Conservation (phyloP, 2,329 filamentous ascomycete species). For the Monilinia fructigena region DNA sequence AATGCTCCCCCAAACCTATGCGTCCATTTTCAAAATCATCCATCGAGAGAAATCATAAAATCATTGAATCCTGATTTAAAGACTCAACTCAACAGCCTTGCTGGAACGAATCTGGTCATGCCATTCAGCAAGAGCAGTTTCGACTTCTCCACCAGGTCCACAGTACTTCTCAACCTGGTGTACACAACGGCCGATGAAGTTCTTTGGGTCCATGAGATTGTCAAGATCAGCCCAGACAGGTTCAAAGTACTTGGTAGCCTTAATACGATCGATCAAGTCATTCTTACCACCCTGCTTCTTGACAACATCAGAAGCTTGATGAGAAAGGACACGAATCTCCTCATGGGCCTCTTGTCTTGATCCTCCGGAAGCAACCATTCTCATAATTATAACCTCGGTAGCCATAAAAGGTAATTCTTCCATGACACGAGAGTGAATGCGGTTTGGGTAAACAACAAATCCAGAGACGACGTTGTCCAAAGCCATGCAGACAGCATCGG, state of each 20-base stretch:
- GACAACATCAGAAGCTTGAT: conserved; percentile 71
- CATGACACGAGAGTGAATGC: conserved; percentile 65
- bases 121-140: conserved; percentile 49
- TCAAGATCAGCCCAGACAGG: conserved; percentile 70
- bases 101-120: conserved; percentile 38
- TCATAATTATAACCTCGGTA: conserved; percentile 75
- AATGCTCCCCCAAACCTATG: conserved; percentile 9
- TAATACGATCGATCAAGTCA: conserved; percentile 78
- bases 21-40: not conserved
- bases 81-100: conserved; percentile 32
- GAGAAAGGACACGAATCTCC: conserved; percentile 77
- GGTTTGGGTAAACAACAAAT: conserved; percentile 72
- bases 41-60: not conserved
- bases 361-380: conserved; percentile 65
- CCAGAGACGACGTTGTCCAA: conserved; percentile 67
- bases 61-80: not conserved
- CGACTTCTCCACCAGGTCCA: conserved; percentile 48
- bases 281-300: conserved; percentile 67
- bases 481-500: conserved; percentile 66
- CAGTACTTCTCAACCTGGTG: conserved; percentile 54
- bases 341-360: conserved; percentile 83
- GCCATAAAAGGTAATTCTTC: conserved; percentile 86
- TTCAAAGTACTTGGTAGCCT: conserved; percentile 69
- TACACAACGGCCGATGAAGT: conserved; percentile 56
- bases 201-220: conserved; percentile 61